Evolutionary conservation across 805 yeast genomes (phyloP).

Genomic region (Candida sphagnicola): DNA sequence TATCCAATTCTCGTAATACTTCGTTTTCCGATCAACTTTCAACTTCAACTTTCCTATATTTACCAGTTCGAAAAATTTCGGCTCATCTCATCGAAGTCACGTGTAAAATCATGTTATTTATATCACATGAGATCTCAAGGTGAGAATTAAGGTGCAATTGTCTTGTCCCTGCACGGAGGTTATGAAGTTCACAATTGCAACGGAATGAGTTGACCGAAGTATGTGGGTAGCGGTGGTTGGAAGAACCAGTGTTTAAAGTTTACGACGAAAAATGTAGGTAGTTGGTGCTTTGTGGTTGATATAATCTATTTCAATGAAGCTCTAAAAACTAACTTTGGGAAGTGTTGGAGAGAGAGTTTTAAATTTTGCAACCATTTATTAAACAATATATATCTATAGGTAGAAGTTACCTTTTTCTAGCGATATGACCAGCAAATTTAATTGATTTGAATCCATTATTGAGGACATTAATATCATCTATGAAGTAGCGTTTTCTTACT

Average conservation of each 20-base stretch:
- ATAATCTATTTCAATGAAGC: too few species aligned
- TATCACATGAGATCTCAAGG: neutral
- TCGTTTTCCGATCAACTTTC: too few species aligned
- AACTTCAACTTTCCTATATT: neutral
- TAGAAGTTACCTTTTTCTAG: constrained; percentile 1
- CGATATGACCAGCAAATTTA: constrained; percentile 18
- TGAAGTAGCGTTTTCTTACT: constrained; percentile 9
- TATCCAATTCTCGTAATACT: too few species aligned
- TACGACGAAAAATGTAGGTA: too few species aligned
- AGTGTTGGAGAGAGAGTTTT: too few species aligned
- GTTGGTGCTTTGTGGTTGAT: too few species aligned
- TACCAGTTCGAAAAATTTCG: neutral
- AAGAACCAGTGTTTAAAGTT: too few species aligned
- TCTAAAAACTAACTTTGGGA: too few species aligned
- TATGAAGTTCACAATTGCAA: too few species aligned
- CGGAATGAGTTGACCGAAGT: too few species aligned
- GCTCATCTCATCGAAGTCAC: neutral
- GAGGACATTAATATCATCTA: constrained; percentile 11
- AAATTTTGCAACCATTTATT: neutral
- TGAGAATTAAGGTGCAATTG: neutral
- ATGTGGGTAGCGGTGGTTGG: too few species aligned
- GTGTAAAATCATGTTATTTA: neutral
- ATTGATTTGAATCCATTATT: constrained; percentile 16
- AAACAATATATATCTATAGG: neutral
- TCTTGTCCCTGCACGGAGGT: too few species aligned